Conservation (phyloP, 176 grass and related monocot species). For the Phoenix dactylifera region DNA sequence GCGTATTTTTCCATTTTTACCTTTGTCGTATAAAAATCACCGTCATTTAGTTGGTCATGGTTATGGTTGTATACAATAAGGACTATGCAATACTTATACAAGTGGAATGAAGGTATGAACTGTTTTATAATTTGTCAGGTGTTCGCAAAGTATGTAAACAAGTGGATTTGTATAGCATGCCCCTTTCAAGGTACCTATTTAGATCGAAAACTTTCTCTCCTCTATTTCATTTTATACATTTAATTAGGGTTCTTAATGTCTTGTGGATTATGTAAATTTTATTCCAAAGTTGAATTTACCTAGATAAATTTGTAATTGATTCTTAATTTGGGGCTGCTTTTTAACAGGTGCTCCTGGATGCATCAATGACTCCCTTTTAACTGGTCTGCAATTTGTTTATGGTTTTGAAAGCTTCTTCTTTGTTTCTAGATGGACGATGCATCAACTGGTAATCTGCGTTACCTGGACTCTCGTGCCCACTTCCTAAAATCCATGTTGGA, state of each 20-base stretch:
- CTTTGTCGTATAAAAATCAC: too few relatives aligned
- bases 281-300: too few relatives aligned
- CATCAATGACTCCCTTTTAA: constrained; percentile 91
- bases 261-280: too few relatives aligned
- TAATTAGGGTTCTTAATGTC: too few relatives aligned
- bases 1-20: constrained; percentile 15
- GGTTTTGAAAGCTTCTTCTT: constrained; percentile 98
- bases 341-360: constrained; percentile 85
- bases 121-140: constrained; percentile 28
- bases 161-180: constrained; percentile 96
- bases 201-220: too few relatives aligned
- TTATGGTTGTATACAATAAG: too few relatives aligned
- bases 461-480: too few relatives aligned
- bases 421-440: constrained; percentile 92
- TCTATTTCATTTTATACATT: too few relatives aligned
- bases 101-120: too few relatives aligned
- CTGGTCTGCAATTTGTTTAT: constrained; percentile 90
- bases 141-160: constrained; percentile 78
- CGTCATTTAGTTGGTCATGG: too few relatives aligned
- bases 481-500: too few relatives aligned
- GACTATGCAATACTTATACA: too few relatives aligned
- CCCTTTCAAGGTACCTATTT: constrained; percentile 83
- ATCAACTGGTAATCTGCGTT: constrained; percentile 44
- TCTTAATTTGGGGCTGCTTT: neutral
- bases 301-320: neutral